These are phyloP conservation scores for Lenwebbia sp. DNA, from an alignment of 345 rosid genomes.

Conservation along the genomic window DNA sequence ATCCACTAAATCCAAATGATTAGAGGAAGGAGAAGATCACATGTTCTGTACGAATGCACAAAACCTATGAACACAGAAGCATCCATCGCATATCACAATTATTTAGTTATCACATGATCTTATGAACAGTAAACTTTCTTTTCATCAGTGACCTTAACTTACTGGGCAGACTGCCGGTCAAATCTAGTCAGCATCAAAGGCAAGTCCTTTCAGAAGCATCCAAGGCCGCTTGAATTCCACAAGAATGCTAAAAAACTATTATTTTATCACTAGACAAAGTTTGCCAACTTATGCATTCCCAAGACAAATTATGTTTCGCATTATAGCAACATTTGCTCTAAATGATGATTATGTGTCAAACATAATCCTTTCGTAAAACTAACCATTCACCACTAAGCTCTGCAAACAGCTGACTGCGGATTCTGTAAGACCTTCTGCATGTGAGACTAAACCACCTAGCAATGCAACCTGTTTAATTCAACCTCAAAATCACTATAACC, in stretches of 20 bases:
- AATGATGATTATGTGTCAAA: not conserved
- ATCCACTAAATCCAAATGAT: not conserved
- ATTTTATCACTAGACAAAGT: not conserved
- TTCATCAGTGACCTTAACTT: not conserved
- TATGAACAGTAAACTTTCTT: not conserved
- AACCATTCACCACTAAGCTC: conserved; percentile 42
- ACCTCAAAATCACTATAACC: conserved; percentile 8
- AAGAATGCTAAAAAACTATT: not conserved
- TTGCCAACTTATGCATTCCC: not conserved
- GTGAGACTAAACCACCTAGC: conserved; percentile 66
- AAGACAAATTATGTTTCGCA: not conserved
- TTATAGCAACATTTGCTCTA: not conserved
- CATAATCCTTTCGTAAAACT: conserved; percentile 6
- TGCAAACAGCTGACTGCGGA: conserved; percentile 56
- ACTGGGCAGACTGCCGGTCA: not conserved
- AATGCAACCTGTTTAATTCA: conserved; percentile 54
- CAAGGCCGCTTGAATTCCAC: not conserved
- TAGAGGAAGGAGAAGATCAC: not conserved
- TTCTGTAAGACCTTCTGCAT: conserved; percentile 57
- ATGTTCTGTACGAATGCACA: not conserved
- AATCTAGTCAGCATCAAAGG: not conserved
- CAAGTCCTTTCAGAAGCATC: not conserved
- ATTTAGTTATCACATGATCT: not conserved
- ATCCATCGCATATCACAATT: not conserved
- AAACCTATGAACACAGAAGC: not conserved